A percentile compares a stretch with the other conserved stretches of the same genome.
Conservation (phyloP, 768 basidiomycete genomes). For the Chiua virens region DNA sequence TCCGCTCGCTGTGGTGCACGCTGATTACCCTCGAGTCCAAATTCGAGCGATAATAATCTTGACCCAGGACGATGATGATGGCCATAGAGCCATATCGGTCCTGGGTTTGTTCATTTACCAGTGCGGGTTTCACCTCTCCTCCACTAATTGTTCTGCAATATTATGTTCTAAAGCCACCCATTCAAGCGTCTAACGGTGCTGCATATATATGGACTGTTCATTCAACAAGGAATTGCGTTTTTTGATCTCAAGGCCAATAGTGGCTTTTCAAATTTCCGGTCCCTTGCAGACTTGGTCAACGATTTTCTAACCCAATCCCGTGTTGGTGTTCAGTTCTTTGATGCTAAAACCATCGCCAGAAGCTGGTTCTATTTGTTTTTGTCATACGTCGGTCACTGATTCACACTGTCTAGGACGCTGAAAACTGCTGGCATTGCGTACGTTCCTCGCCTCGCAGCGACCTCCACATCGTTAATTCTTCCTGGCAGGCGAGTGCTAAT, state of each 20-base stretch:
- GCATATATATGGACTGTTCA: no score
- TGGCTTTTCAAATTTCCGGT: constrained; percentile 81
- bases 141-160: constrained; percentile 59
- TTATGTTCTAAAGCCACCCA: constrained; percentile 54
- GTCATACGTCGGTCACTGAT: background rate
- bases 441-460: constrained; percentile 22
- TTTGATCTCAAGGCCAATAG: constrained; percentile 86
- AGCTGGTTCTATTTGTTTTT: constrained; percentile 58
- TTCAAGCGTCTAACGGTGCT: no score
- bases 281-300: constrained; percentile 77
- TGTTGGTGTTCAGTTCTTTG: constrained; percentile 78
- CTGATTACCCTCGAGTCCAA: background rate
- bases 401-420: constrained; percentile 38
- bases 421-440: constrained; percentile 62
- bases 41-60: background rate
- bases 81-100: constrained; percentile 79
- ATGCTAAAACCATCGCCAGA: constrained; percentile 57
- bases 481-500: constrained; percentile 46
- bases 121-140: constrained; percentile 66
- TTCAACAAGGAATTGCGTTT: constrained; percentile 83
- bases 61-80: constrained; percentile 66
- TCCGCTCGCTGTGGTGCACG: constrained; percentile 50
- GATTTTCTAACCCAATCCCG: constrained; percentile 73
- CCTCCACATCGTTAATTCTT: constrained; percentile 10
- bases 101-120: constrained; percentile 82